Evolutionary conservation across 306 rosid genomes (phyloP), one percentile per base, ranked within the genome.

Genomic region (Cucurbita maxima): DNA sequence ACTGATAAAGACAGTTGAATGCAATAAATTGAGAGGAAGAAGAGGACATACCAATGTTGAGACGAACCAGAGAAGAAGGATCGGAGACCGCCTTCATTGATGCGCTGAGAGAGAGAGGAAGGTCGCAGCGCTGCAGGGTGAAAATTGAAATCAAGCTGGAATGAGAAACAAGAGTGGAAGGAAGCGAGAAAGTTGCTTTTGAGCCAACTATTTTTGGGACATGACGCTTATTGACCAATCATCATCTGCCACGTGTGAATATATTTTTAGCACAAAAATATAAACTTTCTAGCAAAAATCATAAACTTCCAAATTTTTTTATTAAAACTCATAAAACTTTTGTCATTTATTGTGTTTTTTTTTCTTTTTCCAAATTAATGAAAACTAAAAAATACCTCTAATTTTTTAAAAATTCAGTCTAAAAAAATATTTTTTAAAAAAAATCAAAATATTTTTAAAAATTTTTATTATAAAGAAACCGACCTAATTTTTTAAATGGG

Each of bases 31-130:
- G 56, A 60, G 16, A 18, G 8, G 45, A 36, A 0, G 69, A 44
- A 60, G 75, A 37, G 50, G 50, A 72, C 75, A 30, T 71, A 92
- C 97, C 97, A 16, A 92, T 85, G 78, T 89, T 92, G 74, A 92
- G 92, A 52, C 87, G 87, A 80, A 92, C 80, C 57, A 81, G 58
- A 73, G 96, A 87, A 30, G 56, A 87, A 30, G 56, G 79, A 67
- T 80, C 84, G 18, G 84, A 82, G 36, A 13, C 79, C 47, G 16
- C 48, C 78, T 10, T 75, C 85, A 81, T 84, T 25, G 66, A 63
- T 5, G 16, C 16, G 19, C 20, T 3, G 41, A 62, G 74, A 41
- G 22, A 41, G 22, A 11, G 52, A 34, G 5, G 9, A 55, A 40
- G 15, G 41, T 22, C 19, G 20, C 13, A 13, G 9, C 41, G 22